Base-by-base conservation (phyloP, 306 rosid genomes). In the Vachellia pachyceras region DNA sequence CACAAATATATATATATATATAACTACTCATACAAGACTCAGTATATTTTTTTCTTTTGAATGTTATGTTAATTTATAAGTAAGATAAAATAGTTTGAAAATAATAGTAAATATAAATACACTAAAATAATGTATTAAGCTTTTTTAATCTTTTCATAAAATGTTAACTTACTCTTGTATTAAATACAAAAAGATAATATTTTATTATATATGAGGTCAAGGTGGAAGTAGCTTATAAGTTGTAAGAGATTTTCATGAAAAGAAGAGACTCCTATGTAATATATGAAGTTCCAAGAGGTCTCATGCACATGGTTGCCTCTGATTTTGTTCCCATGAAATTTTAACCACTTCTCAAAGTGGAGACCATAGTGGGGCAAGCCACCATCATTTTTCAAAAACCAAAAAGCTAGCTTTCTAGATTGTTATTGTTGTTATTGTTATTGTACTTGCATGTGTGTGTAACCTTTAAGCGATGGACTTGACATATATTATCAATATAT, bases 241-340 rank as follows among this genome's bases (percentile, higher is more conserved):
- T n/a, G n/a, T n/a, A n/a, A n/a, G n/a, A 88, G 64, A 77, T 84
- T 90, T 94, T 84, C 90, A 88, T 94, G 86, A 92, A 94, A 94
- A 90, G 94, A 73, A 89, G 97, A 87, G 92, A 79, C 85, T 84
- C 83, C 85, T 78, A 82, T 86, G 89, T n/a, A n/a, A n/a, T n/a
- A n/a, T n/a, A n/a, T n/a, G n/a, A 86, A 85, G 84, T 88, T 89
- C 81, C 81, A 85, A 84, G 84, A n/a, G n/a, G 89, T 73, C 83
- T 89, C 82, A 63, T 83, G 94, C 98, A 94, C 98, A 89, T 86
- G 89, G 85, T 72, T 81, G 86, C 92, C 92, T 90, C 54, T 69
- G 35, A 40, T 68, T 88, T 89, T 85, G 69, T 76, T 82, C 87
- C 90, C 86, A 84, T 86, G 82, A 84, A 83, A 70, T 61, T 86